These are phyloP conservation scores for Mortierella sp. DNA, from an alignment of 371 early-diverging fungal species.

Conservation along the genomic window DNA sequence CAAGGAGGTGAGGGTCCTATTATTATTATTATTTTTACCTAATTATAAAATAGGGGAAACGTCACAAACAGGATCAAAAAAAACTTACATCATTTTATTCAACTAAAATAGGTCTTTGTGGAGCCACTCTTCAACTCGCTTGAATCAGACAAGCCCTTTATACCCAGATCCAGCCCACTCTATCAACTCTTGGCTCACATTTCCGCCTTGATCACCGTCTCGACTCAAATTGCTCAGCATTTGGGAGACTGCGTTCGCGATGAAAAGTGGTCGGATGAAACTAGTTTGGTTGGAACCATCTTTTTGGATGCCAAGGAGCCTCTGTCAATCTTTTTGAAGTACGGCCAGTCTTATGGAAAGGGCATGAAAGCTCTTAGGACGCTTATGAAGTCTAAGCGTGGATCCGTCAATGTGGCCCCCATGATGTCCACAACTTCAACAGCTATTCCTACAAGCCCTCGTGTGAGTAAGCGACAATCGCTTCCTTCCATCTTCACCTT, in stretches of 20 bases:
- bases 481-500: constrained; percentile 37
- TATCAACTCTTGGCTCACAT: constrained; percentile 51
- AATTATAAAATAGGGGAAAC: too few species aligned
- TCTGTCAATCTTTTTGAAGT: constrained; percentile 49
- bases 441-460: constrained; percentile 11
- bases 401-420: constrained; percentile 7
- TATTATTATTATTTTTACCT: too few species aligned
- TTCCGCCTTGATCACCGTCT: constrained; percentile 28
- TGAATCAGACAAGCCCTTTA: constrained; percentile 48
- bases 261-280: constrained; percentile 49
- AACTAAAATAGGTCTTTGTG: constrained; percentile 37
- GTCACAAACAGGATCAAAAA: too few species aligned
- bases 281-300: constrained; percentile 43
- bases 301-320: constrained; percentile 54
- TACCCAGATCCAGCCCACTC: constrained; percentile 48
- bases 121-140: constrained; percentile 40
- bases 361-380: constrained; percentile 53
- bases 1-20: constrained; percentile 31
- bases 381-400: constrained; percentile 45
- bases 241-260: constrained; percentile 48
- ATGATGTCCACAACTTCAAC: background rate
- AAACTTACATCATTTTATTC: background rate
- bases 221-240: constrained; percentile 23
- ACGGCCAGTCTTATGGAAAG: constrained; percentile 55
- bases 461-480: constrained; percentile 40